Conservation (phyloP, 257 asterid species). For the Solanum pimpinellifolium region DNA sequence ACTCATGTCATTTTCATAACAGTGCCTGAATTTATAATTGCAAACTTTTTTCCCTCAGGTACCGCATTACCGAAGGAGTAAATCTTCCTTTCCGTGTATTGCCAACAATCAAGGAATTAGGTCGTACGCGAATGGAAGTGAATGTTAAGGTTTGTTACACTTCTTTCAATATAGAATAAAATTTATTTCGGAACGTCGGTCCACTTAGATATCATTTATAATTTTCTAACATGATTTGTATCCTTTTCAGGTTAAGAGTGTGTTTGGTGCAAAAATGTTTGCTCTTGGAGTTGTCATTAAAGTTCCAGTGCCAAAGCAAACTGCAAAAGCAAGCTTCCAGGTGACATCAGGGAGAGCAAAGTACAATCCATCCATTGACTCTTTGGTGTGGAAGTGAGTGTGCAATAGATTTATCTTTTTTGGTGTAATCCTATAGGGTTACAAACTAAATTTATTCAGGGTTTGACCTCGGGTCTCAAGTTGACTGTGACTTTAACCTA, state of each 20-base stretch:
- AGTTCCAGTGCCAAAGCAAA: slow-evolving; percentile 99
- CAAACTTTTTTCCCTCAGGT: slow-evolving; percentile 34
- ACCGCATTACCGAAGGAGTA: slow-evolving; percentile 98
- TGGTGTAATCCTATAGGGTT: background rate
- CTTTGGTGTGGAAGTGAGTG: slow-evolving; percentile 99
- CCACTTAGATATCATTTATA: background rate
- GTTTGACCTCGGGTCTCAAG: background rate
- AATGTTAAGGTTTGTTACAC: slow-evolving; percentile 78
- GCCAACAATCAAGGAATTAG: slow-evolving; percentile 98
- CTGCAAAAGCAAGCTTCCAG: slow-evolving; percentile 97
- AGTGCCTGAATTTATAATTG: background rate
- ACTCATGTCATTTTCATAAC: background rate
- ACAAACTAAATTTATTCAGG: background rate
- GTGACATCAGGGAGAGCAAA: slow-evolving; percentile 98
- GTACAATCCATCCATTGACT: slow-evolving; percentile 89
- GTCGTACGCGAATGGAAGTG: slow-evolving; percentile 99
- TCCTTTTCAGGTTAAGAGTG: slow-evolving; percentile 86
- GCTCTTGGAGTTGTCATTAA: slow-evolving; percentile 96
- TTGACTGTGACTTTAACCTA: background rate
- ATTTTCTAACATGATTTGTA: background rate
- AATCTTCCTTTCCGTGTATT: slow-evolving; percentile 97
- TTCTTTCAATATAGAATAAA: background rate
- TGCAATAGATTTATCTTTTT: background rate
- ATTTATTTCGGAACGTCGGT: background rate
- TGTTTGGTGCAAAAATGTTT: slow-evolving; percentile 98